Conservation (phyloP, 2,329 filamentous ascomycete genomes). For the Myriosclerotinia scirpicola region DNA sequence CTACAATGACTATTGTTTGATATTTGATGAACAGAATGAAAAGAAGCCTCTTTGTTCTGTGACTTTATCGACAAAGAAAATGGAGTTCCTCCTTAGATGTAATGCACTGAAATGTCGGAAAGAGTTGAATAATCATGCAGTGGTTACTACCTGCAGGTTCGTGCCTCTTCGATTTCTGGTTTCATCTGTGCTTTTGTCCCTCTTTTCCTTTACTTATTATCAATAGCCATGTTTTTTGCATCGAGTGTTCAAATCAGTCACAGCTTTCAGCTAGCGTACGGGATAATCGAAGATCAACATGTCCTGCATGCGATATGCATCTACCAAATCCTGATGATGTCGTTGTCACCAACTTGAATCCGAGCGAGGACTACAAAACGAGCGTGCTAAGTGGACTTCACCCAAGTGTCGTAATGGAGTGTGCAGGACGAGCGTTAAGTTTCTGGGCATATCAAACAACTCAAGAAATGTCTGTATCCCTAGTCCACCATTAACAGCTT, state of each 20-base stretch:
- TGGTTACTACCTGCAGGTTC: slow-evolving; percentile 88
- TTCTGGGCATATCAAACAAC: slow-evolving; percentile 88
- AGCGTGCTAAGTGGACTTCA: slow-evolving; percentile 80
- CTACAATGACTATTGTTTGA: not conserved
- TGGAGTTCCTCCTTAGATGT: slow-evolving; percentile 76
- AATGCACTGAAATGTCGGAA: slow-evolving; percentile 76
- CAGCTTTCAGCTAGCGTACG: slow-evolving; percentile 55
- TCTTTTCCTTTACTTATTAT: slow-evolving; percentile 25
- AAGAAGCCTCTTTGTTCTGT: not conserved
- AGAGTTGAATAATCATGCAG: slow-evolving; percentile 66
- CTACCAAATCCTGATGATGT: slow-evolving; percentile 74
- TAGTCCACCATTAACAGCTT: slow-evolving; percentile 28
- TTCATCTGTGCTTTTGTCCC: not conserved
- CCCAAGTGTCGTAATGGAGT: slow-evolving; percentile 82
- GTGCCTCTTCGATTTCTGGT: slow-evolving; percentile 29
- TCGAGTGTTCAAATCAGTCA: slow-evolving; percentile 65
- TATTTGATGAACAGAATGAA: not conserved
- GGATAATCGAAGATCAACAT: slow-evolving; percentile 54
- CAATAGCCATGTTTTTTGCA: slow-evolving; percentile 79
- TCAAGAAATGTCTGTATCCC: slow-evolving; percentile 70
- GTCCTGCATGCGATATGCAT: slow-evolving; percentile 72
- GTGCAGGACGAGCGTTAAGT: slow-evolving; percentile 71
- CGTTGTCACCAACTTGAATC: slow-evolving; percentile 68
- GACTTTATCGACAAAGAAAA: slow-evolving; percentile 41
- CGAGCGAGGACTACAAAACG: slow-evolving; percentile 86